Percentiles rank a stretch among this genome's conserved stretches.
Evolutionary conservation across 1,139 yeast species (phyloP).

Genomic region (Casaregolazyma suthepensis): DNA sequence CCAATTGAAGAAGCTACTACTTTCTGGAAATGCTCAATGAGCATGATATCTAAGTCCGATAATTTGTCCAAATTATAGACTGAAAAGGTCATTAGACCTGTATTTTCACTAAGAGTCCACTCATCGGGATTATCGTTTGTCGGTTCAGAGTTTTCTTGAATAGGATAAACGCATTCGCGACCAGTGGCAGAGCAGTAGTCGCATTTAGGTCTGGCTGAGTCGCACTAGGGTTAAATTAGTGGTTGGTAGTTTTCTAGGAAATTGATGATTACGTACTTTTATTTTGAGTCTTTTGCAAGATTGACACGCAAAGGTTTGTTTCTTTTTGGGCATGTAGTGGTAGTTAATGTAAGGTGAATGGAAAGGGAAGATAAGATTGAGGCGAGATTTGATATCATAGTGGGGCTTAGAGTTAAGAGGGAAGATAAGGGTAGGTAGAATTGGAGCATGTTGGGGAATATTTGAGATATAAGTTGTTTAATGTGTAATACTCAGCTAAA

Average conservation of each 20-base stretch:
- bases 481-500: too few species aligned
- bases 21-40: neutral
- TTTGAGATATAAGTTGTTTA: neutral
- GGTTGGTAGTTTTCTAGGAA: neutral
- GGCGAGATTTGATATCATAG: neutral
- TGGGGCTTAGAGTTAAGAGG: neutral
- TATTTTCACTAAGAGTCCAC: neutral
- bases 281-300: constrained; percentile 16
- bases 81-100: neutral
- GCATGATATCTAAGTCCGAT: neutral
- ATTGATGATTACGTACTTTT: constrained; percentile 10
- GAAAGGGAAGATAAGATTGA: neutral
- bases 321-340: neutral
- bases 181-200: constrained; percentile 8
- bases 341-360: neutral
- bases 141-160: neutral
- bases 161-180: constrained; percentile 9
- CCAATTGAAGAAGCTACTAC: neutral
- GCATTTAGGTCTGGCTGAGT: constrained; percentile 8
- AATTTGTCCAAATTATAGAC: neutral
- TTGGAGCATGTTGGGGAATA: neutral
- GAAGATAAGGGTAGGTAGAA: neutral
- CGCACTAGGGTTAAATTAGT: constrained; percentile 4
- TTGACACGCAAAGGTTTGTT: neutral
- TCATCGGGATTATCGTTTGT: neutral